Conservation (phyloP, 106 monocot genomes). For the Platanthera zijinensis region DNA sequence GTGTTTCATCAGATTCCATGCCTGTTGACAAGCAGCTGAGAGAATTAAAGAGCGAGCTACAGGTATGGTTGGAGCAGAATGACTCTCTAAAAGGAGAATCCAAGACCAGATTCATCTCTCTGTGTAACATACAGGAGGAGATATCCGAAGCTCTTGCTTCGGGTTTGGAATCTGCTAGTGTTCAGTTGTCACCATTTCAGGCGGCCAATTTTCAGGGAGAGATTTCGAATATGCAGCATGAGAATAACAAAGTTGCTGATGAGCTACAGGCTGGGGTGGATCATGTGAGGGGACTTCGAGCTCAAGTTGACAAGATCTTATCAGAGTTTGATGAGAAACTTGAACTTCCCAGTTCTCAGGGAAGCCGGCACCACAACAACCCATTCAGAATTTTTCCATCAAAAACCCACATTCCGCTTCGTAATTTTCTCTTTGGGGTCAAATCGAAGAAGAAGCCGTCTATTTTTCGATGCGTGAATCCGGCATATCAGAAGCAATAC, state of each 20-base stretch:
- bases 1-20: constrained; percentile 13
- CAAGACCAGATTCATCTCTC: constrained; percentile 41
- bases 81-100: constrained; percentile 45
- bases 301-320: constrained; percentile 42
- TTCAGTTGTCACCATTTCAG: constrained; percentile 45
- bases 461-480: constrained; percentile 60
- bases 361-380: constrained; percentile 14
- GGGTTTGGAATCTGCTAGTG: constrained; percentile 21
- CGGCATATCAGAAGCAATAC: constrained; percentile 28
- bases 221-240: constrained; percentile 69
- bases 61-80: constrained; percentile 75
- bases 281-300: constrained; percentile 38
- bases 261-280: constrained; percentile 60
- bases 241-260: constrained; percentile 70
- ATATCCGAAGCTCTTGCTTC: constrained; percentile 37
- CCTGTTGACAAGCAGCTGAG: constrained; percentile 37
- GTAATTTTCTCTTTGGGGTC: constrained; percentile 55
- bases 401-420: constrained; percentile 44
- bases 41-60: constrained; percentile 54
- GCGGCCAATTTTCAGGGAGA: constrained; percentile 80
- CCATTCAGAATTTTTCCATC: constrained; percentile 24
- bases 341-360: constrained; percentile 24
- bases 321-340: constrained; percentile 29
- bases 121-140: constrained; percentile 50
- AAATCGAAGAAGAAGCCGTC: constrained; percentile 78